Evolutionary conservation across 768 basidiomycete genomes (phyloP), one percentile per base, ranked within the genome.

Genomic region (Cystobasidium onofrii): DNA sequence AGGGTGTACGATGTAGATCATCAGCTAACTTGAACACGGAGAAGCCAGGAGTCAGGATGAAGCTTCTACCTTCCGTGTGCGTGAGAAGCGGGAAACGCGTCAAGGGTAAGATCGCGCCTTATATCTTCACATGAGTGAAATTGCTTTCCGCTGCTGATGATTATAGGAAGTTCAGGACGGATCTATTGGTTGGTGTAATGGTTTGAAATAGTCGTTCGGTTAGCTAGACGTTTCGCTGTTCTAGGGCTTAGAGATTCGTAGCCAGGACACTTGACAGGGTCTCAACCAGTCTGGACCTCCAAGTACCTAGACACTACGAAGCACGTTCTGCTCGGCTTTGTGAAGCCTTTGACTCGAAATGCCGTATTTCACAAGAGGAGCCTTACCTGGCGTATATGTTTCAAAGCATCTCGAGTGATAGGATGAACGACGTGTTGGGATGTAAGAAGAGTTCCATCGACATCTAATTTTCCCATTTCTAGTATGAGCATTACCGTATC

Each of bases 391-490:
- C 69, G 69, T 7, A 71, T 71, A 44, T 71, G 54, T 25, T 71
- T 55, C 46, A 71, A 31, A n/a, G 69, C 69, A n/a, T 23, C 29
- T 29, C 50, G 46, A 27, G 69, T 71, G 17, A 34, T 27, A 34
- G 52, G 50, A 55, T 71, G 69, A 18, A 71, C 43, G 55, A 71
- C 69, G 61, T 71, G 69, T 31, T 71, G 7, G 6, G 54, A 41
- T 10, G 69, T 57, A 10, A 71, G 69, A 2, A 71, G 69, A 9
- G 69, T 71, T 27, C 69, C 69, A 71, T 71, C 69, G 17, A 71
- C 69, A 31, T 71, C 69, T 67, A 15, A n/a, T n/a, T 33, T 34
- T 39, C 3, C 23, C 10, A 60, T 7, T 15, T 12, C 2, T 20
- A 17, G 29, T 4, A 12, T 54, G 7, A 54, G 20, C 52, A 54